A percentile compares a stretch with the other conserved stretches of the same genome.
Evolutionary conservation across 129 eudicot genomes (phyloP).

Genomic region (Escallonia herrerae): DNA sequence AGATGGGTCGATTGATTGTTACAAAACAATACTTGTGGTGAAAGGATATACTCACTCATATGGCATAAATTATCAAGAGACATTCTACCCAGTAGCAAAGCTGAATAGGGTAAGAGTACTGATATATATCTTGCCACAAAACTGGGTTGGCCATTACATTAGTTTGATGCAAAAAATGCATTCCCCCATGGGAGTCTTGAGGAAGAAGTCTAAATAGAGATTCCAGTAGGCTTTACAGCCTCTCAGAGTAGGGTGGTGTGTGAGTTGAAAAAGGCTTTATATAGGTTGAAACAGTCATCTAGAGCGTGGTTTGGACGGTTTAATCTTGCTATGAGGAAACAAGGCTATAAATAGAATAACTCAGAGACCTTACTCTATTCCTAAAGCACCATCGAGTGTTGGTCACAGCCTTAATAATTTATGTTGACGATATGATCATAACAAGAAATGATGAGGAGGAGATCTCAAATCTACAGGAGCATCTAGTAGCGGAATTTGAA

Average conservation of each 20-base stretch:
- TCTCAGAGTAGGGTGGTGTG: neutral
- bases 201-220: neutral
- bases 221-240: neutral
- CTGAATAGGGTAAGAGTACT: neutral
- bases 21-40: neutral
- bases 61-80: neutral
- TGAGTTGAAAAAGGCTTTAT: neutral
- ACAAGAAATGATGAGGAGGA: neutral
- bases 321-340: too few species aligned
- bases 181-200: neutral
- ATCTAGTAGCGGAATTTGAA: slow-evolving; percentile 3
- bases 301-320: too few species aligned
- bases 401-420: too few species aligned
- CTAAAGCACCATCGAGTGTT: too few species aligned
- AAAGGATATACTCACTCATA: slow-evolving; percentile 1
- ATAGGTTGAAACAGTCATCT: too few species aligned
- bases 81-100: neutral
- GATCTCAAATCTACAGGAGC: neutral
- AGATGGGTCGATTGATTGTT: neutral
- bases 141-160: neutral
- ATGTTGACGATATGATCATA: neutral
- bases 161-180: neutral
- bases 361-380: too few species aligned
- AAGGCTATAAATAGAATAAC: too few species aligned
- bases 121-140: neutral